Conservation (phyloP, 441 rosid species). For the Pelargonium australe region DNA sequence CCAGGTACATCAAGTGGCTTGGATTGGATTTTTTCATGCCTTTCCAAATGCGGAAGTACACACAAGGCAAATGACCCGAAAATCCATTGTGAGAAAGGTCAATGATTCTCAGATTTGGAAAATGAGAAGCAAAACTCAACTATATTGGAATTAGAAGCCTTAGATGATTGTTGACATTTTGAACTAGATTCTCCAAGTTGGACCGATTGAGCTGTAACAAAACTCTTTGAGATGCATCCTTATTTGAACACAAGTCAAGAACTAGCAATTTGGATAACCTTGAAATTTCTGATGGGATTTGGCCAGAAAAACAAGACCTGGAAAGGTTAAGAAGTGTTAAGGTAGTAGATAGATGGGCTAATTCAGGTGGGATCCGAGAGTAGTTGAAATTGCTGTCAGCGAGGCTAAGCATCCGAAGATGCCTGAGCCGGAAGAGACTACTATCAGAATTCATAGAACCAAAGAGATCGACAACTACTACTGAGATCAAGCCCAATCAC, state of each 20-base stretch:
- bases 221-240: fast-evolving
- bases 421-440: slow-evolving; percentile 17
- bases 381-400: slow-evolving; percentile 11
- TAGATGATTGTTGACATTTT: slow-evolving; percentile 23
- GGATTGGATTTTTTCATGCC: background rate
- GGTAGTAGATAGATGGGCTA: slow-evolving; percentile 2
- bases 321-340: slow-evolving; percentile 18
- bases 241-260: slow-evolving; percentile 12
- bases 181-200: background rate
- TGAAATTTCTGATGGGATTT: slow-evolving; percentile 14
- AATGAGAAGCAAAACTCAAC: slow-evolving; percentile 4
- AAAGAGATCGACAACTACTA: slow-evolving; percentile 16
- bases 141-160: too few species aligned
- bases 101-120: slow-evolving; percentile 15
- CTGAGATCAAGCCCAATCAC: slow-evolving; percentile 24
- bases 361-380: slow-evolving; percentile 4
- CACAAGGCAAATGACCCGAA: slow-evolving; percentile 11
- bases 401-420: slow-evolving; percentile 17
- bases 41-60: slow-evolving; percentile 24
- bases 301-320: fast-evolving
- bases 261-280: slow-evolving; percentile 16
- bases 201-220: slow-evolving; percentile 3
- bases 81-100: slow-evolving; percentile 14
- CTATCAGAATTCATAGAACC: slow-evolving; percentile 14
- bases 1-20: background rate